Conservation (phyloP, 768 basidiomycete species). For the Rhodotorula toruloides region DNA sequence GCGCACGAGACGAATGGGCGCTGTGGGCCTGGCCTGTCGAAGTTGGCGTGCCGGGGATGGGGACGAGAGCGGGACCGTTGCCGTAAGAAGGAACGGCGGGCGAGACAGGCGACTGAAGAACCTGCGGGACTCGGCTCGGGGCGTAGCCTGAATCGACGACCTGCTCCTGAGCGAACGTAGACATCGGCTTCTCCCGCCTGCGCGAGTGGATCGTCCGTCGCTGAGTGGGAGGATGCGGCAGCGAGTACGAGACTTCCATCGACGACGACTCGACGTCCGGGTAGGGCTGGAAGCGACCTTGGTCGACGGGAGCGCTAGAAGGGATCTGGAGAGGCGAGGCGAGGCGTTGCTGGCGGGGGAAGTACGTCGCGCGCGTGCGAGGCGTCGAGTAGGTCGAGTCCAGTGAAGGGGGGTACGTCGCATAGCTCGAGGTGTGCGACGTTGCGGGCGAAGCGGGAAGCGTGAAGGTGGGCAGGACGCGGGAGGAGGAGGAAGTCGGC, state of each 20-base stretch:
- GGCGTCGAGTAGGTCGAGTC: neutral
- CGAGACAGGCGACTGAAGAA: conserved; percentile 9
- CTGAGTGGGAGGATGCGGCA: conserved; percentile 16
- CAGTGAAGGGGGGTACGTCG: conserved; percentile 2
- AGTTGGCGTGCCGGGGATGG: neutral
- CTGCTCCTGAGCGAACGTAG: neutral
- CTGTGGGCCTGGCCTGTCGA: too few relatives aligned
- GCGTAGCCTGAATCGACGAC: neutral
- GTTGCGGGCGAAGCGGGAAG: neutral
- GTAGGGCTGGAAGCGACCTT: conserved; percentile 23
- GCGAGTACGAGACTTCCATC: conserved; percentile 18
- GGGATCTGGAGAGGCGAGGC: conserved; percentile 17
- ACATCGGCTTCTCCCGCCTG: neutral
- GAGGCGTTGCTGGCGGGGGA: too few relatives aligned
- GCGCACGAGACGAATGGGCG: too few relatives aligned
- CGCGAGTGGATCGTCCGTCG: conserved; percentile 18
- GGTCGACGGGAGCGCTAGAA: conserved; percentile 12
- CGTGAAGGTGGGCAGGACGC: neutral
- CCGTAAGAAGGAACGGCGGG: neutral
- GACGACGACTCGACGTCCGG: neutral
- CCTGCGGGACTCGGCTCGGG: neutral
- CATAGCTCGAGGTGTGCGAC: neutral
- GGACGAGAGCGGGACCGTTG: neutral
- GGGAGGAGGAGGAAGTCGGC: neutral
- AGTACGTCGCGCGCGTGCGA: neutral